Evolutionary conservation across 139 green algal species (phyloP), one percentile per base, ranked within the genome.

Genomic region (Chlorella sp.): DNA sequence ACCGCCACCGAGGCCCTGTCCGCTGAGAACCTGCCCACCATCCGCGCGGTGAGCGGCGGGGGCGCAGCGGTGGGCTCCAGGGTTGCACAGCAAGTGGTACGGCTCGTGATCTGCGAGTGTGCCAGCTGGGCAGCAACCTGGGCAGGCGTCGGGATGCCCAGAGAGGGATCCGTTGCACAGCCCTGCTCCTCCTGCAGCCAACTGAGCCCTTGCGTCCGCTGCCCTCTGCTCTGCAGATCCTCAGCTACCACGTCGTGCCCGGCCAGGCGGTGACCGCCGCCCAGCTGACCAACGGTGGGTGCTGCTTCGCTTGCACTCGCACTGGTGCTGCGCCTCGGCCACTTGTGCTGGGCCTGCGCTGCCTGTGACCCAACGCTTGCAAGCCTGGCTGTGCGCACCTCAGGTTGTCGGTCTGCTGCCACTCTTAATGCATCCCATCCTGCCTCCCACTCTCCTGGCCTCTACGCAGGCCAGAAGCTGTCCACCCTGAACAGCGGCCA

Each of bases 211-310:
- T 38, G 3, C 67, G 7, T 34, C 64, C 64, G 5, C 32, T 40
- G 4, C 69, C 3, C 20, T 34, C 48, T 0, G 7, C 13, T 24
- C 14, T 36, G 38, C 81, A 89, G 69, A 82, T 93, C 48, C 73
- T 93, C 20, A 58, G 44, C 7, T 93, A 93, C 77, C 89, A 93
- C 80, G n/a, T 93, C 17, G 75, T 92, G 1, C 82, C 88, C 17
- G 84, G 74, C 28, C 41, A 78, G 46, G 89, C 86, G 5, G 26
- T 76, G 22, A 79, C 65, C 16, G 48, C 73, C 7, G 32, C 36
- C 48, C 26, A 69, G 22, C 68, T 90, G 20, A 90, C 86, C 24
- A 76, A 90, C 56, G 86, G 51, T 11, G 11, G 11, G 46, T 11
- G 46, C 46, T 54, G 46, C 46, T 54, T 11, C 11, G 46, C 46